phyloP scores from a whole-genome alignment of 805 yeast species.

The Jamesozyma spencerorum region DNA sequence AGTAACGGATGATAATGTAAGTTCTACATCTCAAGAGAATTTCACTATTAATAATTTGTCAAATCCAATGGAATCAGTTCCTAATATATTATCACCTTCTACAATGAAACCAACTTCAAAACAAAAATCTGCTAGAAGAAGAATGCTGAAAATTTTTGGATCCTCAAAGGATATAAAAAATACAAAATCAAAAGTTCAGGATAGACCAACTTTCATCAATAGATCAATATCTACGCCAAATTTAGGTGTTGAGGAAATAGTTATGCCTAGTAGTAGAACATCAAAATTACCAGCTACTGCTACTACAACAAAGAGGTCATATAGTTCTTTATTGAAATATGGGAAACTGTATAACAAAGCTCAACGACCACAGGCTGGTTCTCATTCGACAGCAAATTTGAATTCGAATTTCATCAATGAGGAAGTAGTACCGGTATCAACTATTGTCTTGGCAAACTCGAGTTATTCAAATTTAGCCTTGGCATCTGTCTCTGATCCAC shows the following conservation, averaged over 20 bases:
- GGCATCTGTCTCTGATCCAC: constrained; percentile 1
- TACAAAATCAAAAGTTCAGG: background rate
- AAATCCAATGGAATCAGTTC: background rate
- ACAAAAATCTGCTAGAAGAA: constrained; percentile 23
- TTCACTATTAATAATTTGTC: too few relatives aligned
- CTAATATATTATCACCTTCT: background rate
- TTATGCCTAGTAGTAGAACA: constrained; percentile 2
- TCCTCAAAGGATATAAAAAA: constrained; percentile 10
- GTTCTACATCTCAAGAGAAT: background rate
- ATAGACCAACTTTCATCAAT: background rate
- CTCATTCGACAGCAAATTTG: background rate
- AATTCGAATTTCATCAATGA: constrained; percentile 1
- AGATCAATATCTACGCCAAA: constrained; percentile 8
- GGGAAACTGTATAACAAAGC: constrained; percentile 7
- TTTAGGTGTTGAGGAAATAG: constrained; percentile 2
- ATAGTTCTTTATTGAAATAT: constrained; percentile 18
- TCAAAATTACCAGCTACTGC: constrained; percentile 2
- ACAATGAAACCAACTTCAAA: constrained; percentile 7
- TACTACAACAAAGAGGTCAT: constrained; percentile 16
- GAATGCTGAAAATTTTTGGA: constrained; percentile 27
- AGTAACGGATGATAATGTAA: constrained; percentile 8
- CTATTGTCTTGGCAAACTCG: background rate
- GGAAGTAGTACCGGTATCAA: constrained; percentile 23
- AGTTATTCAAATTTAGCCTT: constrained; percentile 3
- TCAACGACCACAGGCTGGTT: background rate